Conservation (phyloP, 2,329 filamentous ascomycete genomes). For the Geoglossum cookeanum region DNA sequence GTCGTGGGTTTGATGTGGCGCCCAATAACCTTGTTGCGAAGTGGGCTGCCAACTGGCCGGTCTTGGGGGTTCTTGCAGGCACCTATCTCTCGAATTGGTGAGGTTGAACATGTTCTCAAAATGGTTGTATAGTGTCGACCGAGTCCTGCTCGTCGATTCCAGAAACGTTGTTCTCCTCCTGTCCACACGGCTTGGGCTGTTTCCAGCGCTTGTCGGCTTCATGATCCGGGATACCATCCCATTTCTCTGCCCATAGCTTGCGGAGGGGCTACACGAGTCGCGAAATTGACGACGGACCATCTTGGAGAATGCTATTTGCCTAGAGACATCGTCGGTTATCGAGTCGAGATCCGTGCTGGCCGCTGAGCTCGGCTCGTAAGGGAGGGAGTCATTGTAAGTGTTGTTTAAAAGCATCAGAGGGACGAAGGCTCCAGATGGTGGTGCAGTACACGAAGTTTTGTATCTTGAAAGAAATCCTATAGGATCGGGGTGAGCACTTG, state of each 20-base stretch:
- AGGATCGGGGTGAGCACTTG: background rate
- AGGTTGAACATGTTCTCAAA: slow-evolving; percentile 2
- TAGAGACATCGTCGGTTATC: background rate
- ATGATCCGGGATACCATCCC: background rate
- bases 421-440: background rate
- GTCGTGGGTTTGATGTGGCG: background rate
- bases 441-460: background rate
- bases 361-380: background rate
- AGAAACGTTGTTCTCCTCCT: background rate
- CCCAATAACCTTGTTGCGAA: background rate
- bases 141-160: slow-evolving; percentile 1
- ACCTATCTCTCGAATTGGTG: background rate
- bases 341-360: background rate
- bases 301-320: background rate
- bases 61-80: background rate
- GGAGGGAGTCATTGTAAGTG: background rate
- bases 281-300: background rate
- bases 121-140: background rate
- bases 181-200: slow-evolving; percentile 3
- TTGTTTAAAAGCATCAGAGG: background rate
- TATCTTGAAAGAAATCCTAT: background rate
- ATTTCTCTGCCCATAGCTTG: background rate
- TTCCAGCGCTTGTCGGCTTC: slow-evolving; percentile 2
- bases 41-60: slow-evolving; percentile 1
- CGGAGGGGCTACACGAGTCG: background rate